Percentiles rank a stretch among this genome's conserved stretches.
Conservation (phyloP, 176 grass and related monocot species). For the Carex myosuroides region DNA sequence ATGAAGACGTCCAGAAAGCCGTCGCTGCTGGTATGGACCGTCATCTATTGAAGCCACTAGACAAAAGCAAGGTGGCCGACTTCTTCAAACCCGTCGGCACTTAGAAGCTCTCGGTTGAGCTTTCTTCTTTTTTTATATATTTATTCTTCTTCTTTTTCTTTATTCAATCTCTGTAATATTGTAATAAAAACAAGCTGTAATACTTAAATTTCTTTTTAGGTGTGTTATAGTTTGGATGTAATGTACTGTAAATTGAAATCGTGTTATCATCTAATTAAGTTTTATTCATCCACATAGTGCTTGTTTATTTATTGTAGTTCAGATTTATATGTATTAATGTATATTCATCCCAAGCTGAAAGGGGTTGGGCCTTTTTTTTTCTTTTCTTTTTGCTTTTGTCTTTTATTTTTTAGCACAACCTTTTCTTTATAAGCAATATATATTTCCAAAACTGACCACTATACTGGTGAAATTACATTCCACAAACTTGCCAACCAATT, state of each 20-base stretch:
- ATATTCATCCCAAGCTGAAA: too few relatives aligned
- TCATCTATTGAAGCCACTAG: constrained; percentile 48
- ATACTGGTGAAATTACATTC: neutral
- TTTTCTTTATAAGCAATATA: neutral
- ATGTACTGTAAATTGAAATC: neutral
- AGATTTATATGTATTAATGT: too few relatives aligned
- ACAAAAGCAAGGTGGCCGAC: constrained; percentile 22
- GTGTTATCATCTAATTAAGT: neutral
- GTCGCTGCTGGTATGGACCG: constrained; percentile 43
- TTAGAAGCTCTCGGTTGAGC: neutral
- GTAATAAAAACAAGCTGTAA: neutral
- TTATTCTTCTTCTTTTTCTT: neutral
- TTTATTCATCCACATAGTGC: neutral
- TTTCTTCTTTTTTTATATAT: neutral
- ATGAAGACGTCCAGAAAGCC: constrained; percentile 34
- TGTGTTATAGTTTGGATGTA: neutral
- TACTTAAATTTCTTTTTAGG: neutral
- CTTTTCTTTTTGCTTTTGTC: neutral
- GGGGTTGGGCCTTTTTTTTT: neutral
- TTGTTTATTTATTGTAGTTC: too few relatives aligned
- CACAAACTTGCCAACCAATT: neutral
- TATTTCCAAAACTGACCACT: neutral
- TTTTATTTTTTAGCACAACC: too few relatives aligned
- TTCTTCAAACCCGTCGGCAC: constrained; percentile 8
- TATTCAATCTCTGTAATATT: neutral